phyloP scores from a whole-genome alignment of 108 stramenopile genomes.

The Cylindrotheca fusiformis region DNA sequence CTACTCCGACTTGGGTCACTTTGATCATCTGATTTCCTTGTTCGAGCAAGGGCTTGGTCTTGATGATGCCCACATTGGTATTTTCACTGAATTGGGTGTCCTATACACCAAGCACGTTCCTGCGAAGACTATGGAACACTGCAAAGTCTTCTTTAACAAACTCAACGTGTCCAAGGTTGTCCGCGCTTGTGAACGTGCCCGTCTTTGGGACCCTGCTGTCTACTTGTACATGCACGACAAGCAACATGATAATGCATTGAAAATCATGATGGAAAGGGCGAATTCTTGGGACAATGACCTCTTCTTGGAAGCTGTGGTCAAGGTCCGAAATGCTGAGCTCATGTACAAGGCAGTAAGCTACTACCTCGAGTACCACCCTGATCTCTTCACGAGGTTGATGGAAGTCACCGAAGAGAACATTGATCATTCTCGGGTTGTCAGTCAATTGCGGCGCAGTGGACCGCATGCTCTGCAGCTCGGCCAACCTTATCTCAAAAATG shows the following conservation, averaged over 20 bases:
- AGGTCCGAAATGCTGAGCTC: slow-evolving; percentile 97
- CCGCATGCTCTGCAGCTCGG: slow-evolving; percentile 91
- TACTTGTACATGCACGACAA: slow-evolving; percentile 98
- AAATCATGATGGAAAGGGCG: slow-evolving; percentile 98
- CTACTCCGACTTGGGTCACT: slow-evolving; percentile 97
- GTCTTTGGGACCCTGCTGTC: slow-evolving; percentile 94
- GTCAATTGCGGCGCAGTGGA: slow-evolving; percentile 93
- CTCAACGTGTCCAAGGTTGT: slow-evolving; percentile 98
- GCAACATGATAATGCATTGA: slow-evolving; percentile 96
- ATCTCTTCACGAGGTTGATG: slow-evolving; percentile 91
- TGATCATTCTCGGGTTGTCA: slow-evolving; percentile 97
- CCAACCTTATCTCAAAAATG: slow-evolving; percentile 92
- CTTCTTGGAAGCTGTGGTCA: slow-evolving; percentile 94
- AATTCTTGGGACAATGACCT: slow-evolving; percentile 93
- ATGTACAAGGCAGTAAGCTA: slow-evolving; percentile 98
- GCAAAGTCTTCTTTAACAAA: slow-evolving; percentile 98
- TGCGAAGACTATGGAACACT: slow-evolving; percentile 98
- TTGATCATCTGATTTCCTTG: slow-evolving; percentile 93
- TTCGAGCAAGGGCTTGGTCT: slow-evolving; percentile 98
- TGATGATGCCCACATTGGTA: slow-evolving; percentile 98
- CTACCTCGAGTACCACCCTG: slow-evolving; percentile 91
- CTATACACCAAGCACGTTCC: slow-evolving; percentile 99
- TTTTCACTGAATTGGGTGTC: slow-evolving; percentile 99
- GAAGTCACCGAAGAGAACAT: slow-evolving; percentile 90
- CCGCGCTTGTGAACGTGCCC: slow-evolving; percentile 97